phyloP scores from a whole-genome alignment of 106 monocot genomes.

The Cymbidium sinense region DNA sequence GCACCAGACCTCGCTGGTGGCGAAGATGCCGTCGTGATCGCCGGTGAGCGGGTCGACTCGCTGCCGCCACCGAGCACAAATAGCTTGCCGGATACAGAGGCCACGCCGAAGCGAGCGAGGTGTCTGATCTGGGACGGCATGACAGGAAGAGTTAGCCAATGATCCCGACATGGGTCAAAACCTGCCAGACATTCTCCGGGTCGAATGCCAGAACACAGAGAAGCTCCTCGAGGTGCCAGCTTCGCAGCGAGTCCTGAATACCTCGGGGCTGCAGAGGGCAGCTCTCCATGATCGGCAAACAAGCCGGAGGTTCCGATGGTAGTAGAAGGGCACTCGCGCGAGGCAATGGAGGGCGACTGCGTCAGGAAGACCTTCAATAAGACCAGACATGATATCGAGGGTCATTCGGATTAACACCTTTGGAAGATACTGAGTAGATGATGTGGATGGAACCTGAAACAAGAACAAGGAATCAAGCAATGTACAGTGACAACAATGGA shows the following conservation, averaged over 20 bases:
- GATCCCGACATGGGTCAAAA: slow-evolving; percentile 70
- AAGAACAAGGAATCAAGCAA: background rate
- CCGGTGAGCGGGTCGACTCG: slow-evolving; percentile 84
- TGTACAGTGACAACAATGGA: too few relatives aligned
- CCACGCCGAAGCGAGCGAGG: slow-evolving; percentile 79
- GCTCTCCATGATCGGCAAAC: slow-evolving; percentile 71
- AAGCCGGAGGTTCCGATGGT: slow-evolving; percentile 42
- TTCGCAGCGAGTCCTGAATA: slow-evolving; percentile 50
- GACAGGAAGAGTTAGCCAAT: slow-evolving; percentile 78
- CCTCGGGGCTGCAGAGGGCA: slow-evolving; percentile 43
- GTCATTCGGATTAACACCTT: slow-evolving; percentile 10
- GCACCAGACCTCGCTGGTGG: slow-evolving; percentile 89
- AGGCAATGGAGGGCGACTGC: slow-evolving; percentile 74
- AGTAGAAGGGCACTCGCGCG: slow-evolving; percentile 81
- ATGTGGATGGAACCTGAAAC: background rate
- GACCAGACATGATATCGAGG: slow-evolving; percentile 27
- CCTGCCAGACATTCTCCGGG: slow-evolving; percentile 88
- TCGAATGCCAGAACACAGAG: slow-evolving; percentile 89
- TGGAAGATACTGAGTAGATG: background rate
- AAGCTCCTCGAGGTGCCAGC: slow-evolving; percentile 58
- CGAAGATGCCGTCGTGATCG: slow-evolving; percentile 85
- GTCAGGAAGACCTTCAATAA: slow-evolving; percentile 88
- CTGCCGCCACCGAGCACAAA: slow-evolving; percentile 94
- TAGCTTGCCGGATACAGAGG: slow-evolving; percentile 74
- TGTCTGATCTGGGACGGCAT: slow-evolving; percentile 83